A percentile compares a stretch with the other conserved stretches of the same genome.
Conservation (phyloP, 768 basidiomycete species). For the Hysterangium stoloniferum region DNA sequence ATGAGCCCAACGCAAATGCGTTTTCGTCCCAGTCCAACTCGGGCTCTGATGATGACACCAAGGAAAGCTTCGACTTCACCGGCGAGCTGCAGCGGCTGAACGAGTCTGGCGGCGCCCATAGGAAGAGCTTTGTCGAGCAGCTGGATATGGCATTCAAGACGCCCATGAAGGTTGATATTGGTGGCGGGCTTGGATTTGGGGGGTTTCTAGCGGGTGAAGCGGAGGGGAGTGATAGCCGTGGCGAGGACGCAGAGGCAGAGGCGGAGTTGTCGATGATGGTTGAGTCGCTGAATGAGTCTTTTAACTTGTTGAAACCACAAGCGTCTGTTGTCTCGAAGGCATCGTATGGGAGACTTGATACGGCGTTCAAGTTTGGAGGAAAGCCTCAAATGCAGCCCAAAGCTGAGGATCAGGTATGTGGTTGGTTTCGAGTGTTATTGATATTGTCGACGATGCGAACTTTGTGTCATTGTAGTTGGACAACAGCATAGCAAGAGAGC, state of each 20-base stretch:
- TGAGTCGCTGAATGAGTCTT: not conserved
- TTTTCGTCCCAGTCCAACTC: slow-evolving; percentile 14
- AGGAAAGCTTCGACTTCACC: slow-evolving; percentile 79
- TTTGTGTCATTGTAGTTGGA: not conserved
- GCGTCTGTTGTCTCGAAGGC: slow-evolving; percentile 13
- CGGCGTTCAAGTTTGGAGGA: slow-evolving; percentile 71
- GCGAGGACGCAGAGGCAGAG: slow-evolving; percentile 2
- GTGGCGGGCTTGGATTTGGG: slow-evolving; percentile 22
- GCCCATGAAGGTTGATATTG: slow-evolving; percentile 60
- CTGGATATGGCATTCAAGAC: slow-evolving; percentile 74
- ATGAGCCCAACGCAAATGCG: slow-evolving; percentile 26
- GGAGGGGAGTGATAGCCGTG: not conserved
- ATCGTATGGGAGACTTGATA: slow-evolving; percentile 62
- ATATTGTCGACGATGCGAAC: not conserved
- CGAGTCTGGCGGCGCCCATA: slow-evolving; percentile 59
- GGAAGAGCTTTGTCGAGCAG: slow-evolving; percentile 75
- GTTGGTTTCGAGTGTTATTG: not conserved
- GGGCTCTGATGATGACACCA: slow-evolving; percentile 59
- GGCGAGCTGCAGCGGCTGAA: slow-evolving; percentile 65
- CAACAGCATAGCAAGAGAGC: not conserved
- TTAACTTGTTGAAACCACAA: slow-evolving; percentile 1
- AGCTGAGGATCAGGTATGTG: slow-evolving; percentile 7
- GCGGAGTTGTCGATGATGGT: slow-evolving; percentile 4
- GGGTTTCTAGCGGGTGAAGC: slow-evolving; percentile 25
- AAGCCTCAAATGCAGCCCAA: slow-evolving; percentile 14